These are phyloP conservation scores for Stylosanthes scabra DNA, from an alignment of 331 rosid genomes.

Conservation along the genomic window DNA sequence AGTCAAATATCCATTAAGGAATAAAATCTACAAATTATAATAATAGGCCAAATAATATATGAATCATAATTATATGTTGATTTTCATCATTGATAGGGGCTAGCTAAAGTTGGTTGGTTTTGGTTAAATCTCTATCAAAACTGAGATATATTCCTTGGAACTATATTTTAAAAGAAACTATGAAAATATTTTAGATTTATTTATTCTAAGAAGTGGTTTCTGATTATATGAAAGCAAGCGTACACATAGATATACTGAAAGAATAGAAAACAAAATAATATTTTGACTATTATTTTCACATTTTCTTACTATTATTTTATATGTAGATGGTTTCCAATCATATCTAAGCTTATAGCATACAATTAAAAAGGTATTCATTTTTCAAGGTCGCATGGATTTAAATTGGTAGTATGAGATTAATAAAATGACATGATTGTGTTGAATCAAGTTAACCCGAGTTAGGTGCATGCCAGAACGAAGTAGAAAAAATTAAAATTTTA, in stretches of 20 bases:
- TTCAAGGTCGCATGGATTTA: background rate
- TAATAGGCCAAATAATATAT: constrained; percentile 30
- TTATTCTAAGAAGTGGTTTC: background rate
- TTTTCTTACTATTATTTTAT: background rate
- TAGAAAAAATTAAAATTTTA: too few relatives aligned
- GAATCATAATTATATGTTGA: background rate
- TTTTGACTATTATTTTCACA: background rate
- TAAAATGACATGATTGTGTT: background rate
- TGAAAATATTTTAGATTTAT: background rate
- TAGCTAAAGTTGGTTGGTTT: constrained; percentile 17
- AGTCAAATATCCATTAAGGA: constrained; percentile 26
- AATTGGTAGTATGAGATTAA: background rate
- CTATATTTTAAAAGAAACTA: background rate
- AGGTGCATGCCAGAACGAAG: too few relatives aligned
- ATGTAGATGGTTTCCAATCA: background rate
- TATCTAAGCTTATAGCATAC: background rate
- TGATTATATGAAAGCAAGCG: background rate
- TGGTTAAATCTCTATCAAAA: constrained; percentile 20
- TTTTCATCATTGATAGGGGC: constrained; percentile 15
- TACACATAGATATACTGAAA: background rate
- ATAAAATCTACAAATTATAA: background rate
- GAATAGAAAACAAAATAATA: constrained; percentile 3
- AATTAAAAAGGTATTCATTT: background rate
- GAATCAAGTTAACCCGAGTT: background rate
- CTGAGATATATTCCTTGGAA: background rate